Evolutionary conservation across 164 flowering plant genomes (phyloP).

Genomic region (Kingdonia uniflora): DNA sequence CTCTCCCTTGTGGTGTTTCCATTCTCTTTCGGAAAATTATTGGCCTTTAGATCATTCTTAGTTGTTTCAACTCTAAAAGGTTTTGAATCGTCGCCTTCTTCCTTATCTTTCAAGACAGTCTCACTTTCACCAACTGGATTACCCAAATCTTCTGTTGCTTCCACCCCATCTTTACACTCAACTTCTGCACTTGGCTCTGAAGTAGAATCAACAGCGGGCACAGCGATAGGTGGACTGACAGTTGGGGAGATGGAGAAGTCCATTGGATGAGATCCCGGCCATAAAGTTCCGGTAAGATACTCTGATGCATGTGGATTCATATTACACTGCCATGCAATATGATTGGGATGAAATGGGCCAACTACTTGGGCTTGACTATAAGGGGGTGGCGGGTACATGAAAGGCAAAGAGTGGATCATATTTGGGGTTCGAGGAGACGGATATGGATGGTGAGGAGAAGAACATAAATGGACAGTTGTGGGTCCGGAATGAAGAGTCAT

Average conservation of each 20-base stretch:
- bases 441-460: slow-evolving; percentile 74
- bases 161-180: slow-evolving; percentile 32
- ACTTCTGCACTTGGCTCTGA: slow-evolving; percentile 28
- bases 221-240: slow-evolving; percentile 37
- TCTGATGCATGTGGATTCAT: slow-evolving; percentile 54
- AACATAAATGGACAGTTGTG: slow-evolving; percentile 50
- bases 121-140: slow-evolving; percentile 16
- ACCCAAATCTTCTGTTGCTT: slow-evolving; percentile 31
- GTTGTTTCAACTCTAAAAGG: slow-evolving; percentile 16
- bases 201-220: slow-evolving; percentile 33
- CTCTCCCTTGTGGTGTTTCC: slow-evolving; percentile 22
- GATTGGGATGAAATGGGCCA: slow-evolving; percentile 57
- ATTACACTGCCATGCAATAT: slow-evolving; percentile 71
- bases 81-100: slow-evolving; percentile 22
- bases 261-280: slow-evolving; percentile 71
- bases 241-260: slow-evolving; percentile 58
- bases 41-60: slow-evolving; percentile 14
- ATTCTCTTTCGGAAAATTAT: slow-evolving; percentile 19
- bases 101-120: slow-evolving; percentile 21
- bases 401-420: slow-evolving; percentile 71
- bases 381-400: slow-evolving; percentile 78
- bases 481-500: slow-evolving; percentile 67
- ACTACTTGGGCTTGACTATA: slow-evolving; percentile 57
- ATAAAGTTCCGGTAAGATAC: slow-evolving; percentile 50
- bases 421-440: slow-evolving; percentile 77